Evolutionary conservation across 1,284 basidiomycete species (phyloP), one percentile per base, ranked within the genome.

Genomic region (Ustilago sp.): DNA sequence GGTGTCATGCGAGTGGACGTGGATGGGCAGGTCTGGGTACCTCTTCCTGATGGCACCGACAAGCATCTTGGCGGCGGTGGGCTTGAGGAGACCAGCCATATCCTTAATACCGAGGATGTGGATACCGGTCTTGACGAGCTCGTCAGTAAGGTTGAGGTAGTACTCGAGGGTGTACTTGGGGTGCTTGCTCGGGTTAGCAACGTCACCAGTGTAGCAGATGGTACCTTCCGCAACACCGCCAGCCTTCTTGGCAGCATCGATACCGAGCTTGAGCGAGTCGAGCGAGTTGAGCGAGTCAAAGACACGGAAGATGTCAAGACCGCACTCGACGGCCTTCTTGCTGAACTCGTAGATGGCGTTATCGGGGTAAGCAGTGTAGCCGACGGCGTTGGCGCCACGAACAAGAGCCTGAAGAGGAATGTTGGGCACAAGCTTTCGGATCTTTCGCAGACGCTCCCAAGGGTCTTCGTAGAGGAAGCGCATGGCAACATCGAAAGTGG

Each of bases 391-490:
- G 77, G 97, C 97, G 83, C 97, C 97, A 88, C 97, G 94, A 58
- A 99, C 94, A 60, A 99, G 91, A 45, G 97, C 97, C 88, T 99
- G 97, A 87, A 99, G 91, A 17, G 97, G 97, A 85, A 99, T 95
- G 88, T 99, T 99, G 71, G 97, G 97, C 15, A 99, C 97, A 62
- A 99, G 90, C 88, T 95, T 94, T 80, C 97, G 91, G 71, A 99
- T 90, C 48, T 93, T 93, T 80, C 97, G 92, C 88, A 99, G 89
- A 82, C 97, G 91, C 87, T 98, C 96, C 97, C 97, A 99, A 83
- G 97, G 97, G 88, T 99, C 97, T 87, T 99, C 97, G 87, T 99
- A 98, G 86, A 99, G 89, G 93, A 99, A 99, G 65, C 96, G 92
- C 96, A 99, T 98, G 38, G 97, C 93, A 56, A 99, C 97, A 87